A percentile compares a stretch with the other conserved stretches of the same genome.
These are phyloP conservation scores for Fusarium longipes DNA, from an alignment of 2,329 filamentous ascomycete species.

Conservation along the genomic window DNA sequence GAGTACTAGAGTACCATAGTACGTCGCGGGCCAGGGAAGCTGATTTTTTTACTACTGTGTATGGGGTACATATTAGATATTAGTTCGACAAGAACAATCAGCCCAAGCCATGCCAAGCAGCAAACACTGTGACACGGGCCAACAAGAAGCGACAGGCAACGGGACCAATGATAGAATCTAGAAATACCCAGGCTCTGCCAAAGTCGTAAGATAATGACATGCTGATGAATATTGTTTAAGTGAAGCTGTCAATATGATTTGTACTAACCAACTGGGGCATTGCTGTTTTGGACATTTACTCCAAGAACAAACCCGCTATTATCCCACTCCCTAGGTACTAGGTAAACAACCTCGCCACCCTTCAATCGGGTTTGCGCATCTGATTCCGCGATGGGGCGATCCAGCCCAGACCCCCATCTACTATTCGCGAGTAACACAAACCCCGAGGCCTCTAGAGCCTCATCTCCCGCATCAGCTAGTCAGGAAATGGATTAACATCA, in stretches of 20 bases:
- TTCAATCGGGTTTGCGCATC: background rate
- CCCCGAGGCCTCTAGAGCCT: conserved; percentile 32
- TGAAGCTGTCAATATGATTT: background rate
- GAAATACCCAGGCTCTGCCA: background rate
- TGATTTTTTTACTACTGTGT: background rate
- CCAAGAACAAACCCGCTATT: background rate
- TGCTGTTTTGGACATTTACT: background rate
- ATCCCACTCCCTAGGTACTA: background rate
- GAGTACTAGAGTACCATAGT: background rate
- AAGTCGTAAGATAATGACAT: background rate
- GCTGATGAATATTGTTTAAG: background rate
- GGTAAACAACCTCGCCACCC: background rate
- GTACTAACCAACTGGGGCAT: background rate
- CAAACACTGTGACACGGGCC: background rate
- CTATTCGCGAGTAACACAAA: conserved; percentile 26
- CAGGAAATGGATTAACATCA: conserved; percentile 36
- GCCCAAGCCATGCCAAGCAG: background rate
- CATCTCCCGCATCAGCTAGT: conserved; percentile 39
- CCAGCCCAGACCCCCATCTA: conserved; percentile 2
- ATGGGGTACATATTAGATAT: background rate
- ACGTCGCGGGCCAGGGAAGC: background rate
- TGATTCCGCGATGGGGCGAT: conserved; percentile 32
- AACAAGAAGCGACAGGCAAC: background rate
- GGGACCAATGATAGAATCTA: background rate
- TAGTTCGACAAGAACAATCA: background rate